Percentiles rank a stretch among this genome's conserved stretches.
These are phyloP conservation scores for Botryotinia calthae DNA, from an alignment of 2,329 filamentous ascomycete genomes.

Conservation along the genomic window DNA sequence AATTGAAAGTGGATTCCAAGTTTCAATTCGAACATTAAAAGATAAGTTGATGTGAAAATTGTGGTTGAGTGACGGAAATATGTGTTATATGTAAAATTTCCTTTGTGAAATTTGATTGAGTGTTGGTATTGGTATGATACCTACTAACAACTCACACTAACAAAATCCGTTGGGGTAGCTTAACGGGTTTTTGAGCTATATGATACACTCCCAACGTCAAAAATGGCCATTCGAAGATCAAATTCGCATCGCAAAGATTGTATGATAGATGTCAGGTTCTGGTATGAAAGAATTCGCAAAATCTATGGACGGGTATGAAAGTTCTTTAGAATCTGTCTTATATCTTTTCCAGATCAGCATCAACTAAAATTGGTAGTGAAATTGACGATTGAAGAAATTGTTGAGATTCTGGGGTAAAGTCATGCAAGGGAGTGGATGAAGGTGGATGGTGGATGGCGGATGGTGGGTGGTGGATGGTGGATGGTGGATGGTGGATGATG, in stretches of 20 bases:
- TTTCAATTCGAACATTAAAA: background rate
- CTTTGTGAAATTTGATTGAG: background rate
- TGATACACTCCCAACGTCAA: background rate
- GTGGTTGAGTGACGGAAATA: background rate
- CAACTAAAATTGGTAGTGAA: background rate
- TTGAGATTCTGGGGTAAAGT: slow-evolving; percentile 16
- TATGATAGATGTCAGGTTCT: background rate
- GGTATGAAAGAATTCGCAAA: background rate
- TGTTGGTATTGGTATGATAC: background rate
- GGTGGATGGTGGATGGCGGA: background rate
- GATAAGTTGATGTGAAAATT: background rate
- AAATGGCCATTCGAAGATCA: background rate
- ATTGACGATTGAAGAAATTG: background rate
- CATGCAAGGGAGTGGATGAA: slow-evolving; percentile 6
- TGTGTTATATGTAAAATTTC: background rate
- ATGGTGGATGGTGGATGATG: background rate
- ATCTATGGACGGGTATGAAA: background rate
- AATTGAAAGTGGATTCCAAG: background rate
- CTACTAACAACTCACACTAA: background rate
- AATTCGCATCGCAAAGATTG: background rate
- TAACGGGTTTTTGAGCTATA: background rate
- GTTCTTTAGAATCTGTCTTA: background rate
- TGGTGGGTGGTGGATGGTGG: background rate
- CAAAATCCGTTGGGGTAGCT: slow-evolving; percentile 13
- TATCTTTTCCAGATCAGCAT: background rate